These are phyloP conservation scores for Postia placenta DNA, from an alignment of 768 basidiomycete species.

Conservation along the genomic window DNA sequence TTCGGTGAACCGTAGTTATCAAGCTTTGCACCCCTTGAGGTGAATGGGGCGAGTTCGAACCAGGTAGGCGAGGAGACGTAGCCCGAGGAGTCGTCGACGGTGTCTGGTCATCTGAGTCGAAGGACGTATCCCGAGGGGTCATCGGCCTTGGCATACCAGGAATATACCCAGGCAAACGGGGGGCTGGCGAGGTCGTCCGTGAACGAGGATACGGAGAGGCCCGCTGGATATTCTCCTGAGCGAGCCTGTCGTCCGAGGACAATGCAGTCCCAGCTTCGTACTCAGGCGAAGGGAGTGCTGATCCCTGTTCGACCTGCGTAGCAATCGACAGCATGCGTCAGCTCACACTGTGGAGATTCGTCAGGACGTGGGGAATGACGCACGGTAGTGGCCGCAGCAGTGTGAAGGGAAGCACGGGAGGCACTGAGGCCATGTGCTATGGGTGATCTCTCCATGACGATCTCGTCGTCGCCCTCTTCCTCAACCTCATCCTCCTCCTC, in stretches of 20 bases:
- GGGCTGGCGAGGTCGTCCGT: conserved; percentile 41
- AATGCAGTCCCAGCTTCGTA: conserved; percentile 67
- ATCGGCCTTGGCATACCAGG: conserved; percentile 89
- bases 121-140: conserved; percentile 70
- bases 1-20: conserved; percentile 37
- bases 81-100: conserved; percentile 75
- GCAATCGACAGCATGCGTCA: not conserved
- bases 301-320: conserved; percentile 15
- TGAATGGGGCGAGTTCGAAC: conserved; percentile 22
- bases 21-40: conserved; percentile 31
- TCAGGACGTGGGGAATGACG: conserved; percentile 3
- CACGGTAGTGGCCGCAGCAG: not conserved
- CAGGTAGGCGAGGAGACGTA: conserved; percentile 50
- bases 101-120: conserved; percentile 66
- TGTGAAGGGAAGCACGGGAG: not conserved
- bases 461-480: conserved; percentile 54
- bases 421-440: not conserved
- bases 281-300: conserved; percentile 22
- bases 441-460: conserved; percentile 62
- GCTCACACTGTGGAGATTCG: not conserved
- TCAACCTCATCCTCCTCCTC: conserved; percentile 64
- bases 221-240: conserved; percentile 45
- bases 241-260: conserved; percentile 52
- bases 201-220: conserved; percentile 50
- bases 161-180: conserved; percentile 73